Evolutionary conservation across 2,329 filamentous ascomycete genomes (phyloP).

Genomic region (Bipolaris victoriae): DNA sequence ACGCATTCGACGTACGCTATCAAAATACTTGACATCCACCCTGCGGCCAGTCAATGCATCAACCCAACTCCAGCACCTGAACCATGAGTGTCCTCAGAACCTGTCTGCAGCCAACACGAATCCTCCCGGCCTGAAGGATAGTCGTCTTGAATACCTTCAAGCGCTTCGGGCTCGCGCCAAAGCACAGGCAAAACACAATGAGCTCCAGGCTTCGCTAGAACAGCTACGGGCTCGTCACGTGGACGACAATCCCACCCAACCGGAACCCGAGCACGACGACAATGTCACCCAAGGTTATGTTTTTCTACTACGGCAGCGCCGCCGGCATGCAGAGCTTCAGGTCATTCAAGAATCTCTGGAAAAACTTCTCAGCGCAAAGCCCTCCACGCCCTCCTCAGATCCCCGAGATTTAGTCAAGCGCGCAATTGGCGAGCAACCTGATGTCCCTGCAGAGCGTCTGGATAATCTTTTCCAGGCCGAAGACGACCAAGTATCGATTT

Average conservation of each 20-base stretch:
- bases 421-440: conserved; percentile 45
- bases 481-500: conserved; percentile 35
- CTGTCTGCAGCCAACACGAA: conserved; percentile 32
- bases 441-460: conserved; percentile 43
- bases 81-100: conserved; percentile 38
- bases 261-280: conserved; percentile 39
- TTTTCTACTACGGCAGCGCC: conserved; percentile 54
- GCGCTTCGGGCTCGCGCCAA: conserved; percentile 53
- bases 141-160: conserved; percentile 54
- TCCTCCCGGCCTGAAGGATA: conserved; percentile 50
- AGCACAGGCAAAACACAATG: conserved; percentile 49
- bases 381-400: conserved; percentile 38
- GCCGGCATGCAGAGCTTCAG: conserved; percentile 54
- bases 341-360: conserved; percentile 56
- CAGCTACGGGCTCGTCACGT: conserved; percentile 36
- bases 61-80: conserved; percentile 41
- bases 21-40: conserved; percentile 41
- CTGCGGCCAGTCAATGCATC: conserved; percentile 35
- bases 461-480: conserved; percentile 29
- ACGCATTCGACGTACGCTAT: conserved; percentile 44
- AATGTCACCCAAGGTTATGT: conserved; percentile 49
- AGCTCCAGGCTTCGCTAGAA: conserved; percentile 39
- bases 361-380: conserved; percentile 43
- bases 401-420: conserved; percentile 36
- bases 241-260: conserved; percentile 36